Conservation (phyloP, 129 eudicot genomes). For the Rutidosis leptorrhynchoides region DNA sequence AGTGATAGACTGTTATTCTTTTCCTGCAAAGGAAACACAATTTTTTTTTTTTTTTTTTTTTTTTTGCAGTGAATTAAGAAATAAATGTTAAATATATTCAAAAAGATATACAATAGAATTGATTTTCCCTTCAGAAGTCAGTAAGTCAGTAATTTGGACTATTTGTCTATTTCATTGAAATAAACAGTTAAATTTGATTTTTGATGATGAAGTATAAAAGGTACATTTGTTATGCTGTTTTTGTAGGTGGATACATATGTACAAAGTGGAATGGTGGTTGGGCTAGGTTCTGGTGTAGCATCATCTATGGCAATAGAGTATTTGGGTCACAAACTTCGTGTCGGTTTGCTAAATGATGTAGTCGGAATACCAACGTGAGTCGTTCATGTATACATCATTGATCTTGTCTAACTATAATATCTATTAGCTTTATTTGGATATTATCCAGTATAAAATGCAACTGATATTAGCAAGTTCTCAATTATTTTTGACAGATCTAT, state of each 20-base stretch:
- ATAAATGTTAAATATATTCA: no score
- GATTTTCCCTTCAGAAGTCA: neutral
- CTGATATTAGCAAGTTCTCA: neutral
- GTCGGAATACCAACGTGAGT: conserved; percentile 65
- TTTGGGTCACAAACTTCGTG: conserved; percentile 55
- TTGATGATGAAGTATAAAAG: neutral
- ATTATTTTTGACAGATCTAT: conserved; percentile 47
- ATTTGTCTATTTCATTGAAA: neutral
- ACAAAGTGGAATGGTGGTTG: conserved; percentile 63
- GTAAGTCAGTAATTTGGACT: neutral
- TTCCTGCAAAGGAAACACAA: neutral
- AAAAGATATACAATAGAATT: neutral
- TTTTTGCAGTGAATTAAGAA: neutral
- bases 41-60: no score
- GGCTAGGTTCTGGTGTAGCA: conserved; percentile 57
- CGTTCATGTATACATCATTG: conserved; percentile 1
- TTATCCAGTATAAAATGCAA: neutral
- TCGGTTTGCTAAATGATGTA: conserved; percentile 50
- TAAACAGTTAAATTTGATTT: neutral
- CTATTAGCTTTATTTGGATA: neutral
- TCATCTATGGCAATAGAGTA: conserved; percentile 55
- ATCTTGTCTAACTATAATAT: neutral
- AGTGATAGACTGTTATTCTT: neutral
- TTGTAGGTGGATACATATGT: conserved; percentile 56
- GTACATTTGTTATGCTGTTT: conserved; percentile 9